A percentile compares a stretch with the other conserved stretches of the same genome.
Evolutionary conservation across 2,329 filamentous ascomycete species (phyloP).

Genomic region (Colletotrichum chrysophilum): DNA sequence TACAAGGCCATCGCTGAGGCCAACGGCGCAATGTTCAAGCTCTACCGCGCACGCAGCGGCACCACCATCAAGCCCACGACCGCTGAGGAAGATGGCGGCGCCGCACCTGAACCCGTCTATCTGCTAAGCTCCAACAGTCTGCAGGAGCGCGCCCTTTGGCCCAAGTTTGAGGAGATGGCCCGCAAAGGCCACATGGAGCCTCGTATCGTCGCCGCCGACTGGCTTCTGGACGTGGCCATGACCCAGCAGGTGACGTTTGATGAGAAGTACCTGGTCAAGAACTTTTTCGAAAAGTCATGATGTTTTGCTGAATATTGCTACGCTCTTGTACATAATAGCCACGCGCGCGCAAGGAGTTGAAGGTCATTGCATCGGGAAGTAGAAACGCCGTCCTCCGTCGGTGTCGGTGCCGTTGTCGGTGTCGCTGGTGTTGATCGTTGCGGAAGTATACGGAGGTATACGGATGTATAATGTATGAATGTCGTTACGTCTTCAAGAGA

Average conservation of each 20-base stretch:
- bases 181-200: conserved; percentile 79
- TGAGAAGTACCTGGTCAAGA: conserved; percentile 62
- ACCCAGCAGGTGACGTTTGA: conserved; percentile 78
- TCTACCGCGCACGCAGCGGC: conserved; percentile 77
- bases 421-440: background rate
- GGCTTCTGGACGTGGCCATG: conserved; percentile 91
- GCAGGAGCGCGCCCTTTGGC: conserved; percentile 78
- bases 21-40: conserved; percentile 83
- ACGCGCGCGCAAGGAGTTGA: background rate
- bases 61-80: conserved; percentile 69
- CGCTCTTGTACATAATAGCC: background rate
- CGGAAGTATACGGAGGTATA: background rate
- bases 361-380: background rate
- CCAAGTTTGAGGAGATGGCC: conserved; percentile 80
- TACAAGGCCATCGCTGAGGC: conserved; percentile 86
- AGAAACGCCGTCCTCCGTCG: background rate
- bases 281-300: conserved; percentile 39
- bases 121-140: conserved; percentile 73
- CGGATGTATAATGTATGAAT: background rate
- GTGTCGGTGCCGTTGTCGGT: background rate
- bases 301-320: background rate
- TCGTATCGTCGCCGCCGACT: conserved; percentile 83
- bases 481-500: background rate
- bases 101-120: conserved; percentile 76
- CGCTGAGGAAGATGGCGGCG: conserved; percentile 64